phyloP scores from a whole-genome alignment of 2,329 filamentous ascomycete species.

The Cephalotrichum gorgonifer region DNA sequence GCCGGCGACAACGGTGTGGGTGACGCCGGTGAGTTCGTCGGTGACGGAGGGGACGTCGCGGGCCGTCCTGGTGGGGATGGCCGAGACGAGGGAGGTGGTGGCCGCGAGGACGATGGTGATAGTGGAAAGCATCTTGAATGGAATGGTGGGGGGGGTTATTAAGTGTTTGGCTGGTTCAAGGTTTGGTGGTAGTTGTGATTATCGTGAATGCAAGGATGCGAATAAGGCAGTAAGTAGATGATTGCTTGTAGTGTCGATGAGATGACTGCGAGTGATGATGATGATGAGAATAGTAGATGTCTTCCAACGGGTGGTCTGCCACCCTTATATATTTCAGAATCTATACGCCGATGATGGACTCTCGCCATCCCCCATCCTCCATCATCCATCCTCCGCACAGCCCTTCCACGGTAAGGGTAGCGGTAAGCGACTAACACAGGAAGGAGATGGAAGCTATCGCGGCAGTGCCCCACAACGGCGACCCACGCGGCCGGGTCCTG shows the following conservation, averaged over 20 bases:
- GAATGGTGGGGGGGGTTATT: no score
- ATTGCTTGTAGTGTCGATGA: neutral
- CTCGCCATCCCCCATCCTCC: neutral
- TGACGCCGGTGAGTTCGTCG: constrained; percentile 25
- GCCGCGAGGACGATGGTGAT: constrained; percentile 17
- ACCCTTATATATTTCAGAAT: neutral
- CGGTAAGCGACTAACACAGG: neutral
- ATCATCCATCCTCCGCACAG: no score
- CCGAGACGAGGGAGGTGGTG: constrained; percentile 17
- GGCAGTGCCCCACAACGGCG: neutral
- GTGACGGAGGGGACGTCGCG: constrained; percentile 18
- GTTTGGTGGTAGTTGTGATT: neutral
- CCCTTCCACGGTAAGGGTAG: no score
- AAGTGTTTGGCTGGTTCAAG: neutral
- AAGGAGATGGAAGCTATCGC: neutral
- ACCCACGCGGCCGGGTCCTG: neutral
- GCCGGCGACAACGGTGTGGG: constrained; percentile 35
- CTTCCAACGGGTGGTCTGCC: neutral
- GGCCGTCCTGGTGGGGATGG: constrained; percentile 20
- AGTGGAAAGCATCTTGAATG: constrained; percentile 21
- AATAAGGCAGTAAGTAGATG: neutral
- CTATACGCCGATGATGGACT: neutral
- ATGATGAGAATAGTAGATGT: neutral
- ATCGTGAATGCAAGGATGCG: no score
- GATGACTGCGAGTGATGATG: constrained; percentile 2